Base-by-base conservation (phyloP, 805 yeast species). In the Myxozyma nipponensis region DNA sequence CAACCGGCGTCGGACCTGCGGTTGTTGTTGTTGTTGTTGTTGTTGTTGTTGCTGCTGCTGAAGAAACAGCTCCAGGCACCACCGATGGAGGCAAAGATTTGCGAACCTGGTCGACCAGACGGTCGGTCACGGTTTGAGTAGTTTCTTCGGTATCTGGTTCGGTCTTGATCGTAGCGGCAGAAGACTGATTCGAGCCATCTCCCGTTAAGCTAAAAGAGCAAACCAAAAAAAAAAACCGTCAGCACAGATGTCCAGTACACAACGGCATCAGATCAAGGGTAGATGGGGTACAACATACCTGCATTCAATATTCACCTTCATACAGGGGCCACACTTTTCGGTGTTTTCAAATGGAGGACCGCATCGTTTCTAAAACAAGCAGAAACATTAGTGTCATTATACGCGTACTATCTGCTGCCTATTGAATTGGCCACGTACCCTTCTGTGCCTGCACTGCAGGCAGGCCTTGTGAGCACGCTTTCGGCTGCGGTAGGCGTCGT, bases 391-490 rank as follows among this genome's bases (percentile, higher is more conserved):
- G 53, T 18, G 21, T 43, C 26, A 15, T 6, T 9, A 18, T 15
- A 15, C 17, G 15, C 21, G 37, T 26, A 34, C 63, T 26, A 75
- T 59, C 22, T 70, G 62, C 4, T 68, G 62, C 44, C 72, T 66
- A n/a, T n/a, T n/a, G n/a, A n/a, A n/a, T n/a, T n/a, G n/a, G n/a
- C n/a, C 17, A 13, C 21, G 37, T 26, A 34, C 63, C 32, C 75
- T 59, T 24, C 70, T 62, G 4, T 68, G 62, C 44, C 72, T 66
- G 60, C 75, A 71, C 52, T 65, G 71, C 43, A 65, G 66, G 55
- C 75, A 71, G 40, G 75, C 74, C 56, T 67, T 65, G 61, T 69
- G 72, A 2, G 72, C 72, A 9, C 75, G 61, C 49, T 72, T 72
- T n/a, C 75, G 68, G 25, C 64, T 64, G 41, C 74, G 66, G 57